phyloP scores from a whole-genome alignment of 176 grass and related monocot species.

The Saccharum spontaneum region DNA sequence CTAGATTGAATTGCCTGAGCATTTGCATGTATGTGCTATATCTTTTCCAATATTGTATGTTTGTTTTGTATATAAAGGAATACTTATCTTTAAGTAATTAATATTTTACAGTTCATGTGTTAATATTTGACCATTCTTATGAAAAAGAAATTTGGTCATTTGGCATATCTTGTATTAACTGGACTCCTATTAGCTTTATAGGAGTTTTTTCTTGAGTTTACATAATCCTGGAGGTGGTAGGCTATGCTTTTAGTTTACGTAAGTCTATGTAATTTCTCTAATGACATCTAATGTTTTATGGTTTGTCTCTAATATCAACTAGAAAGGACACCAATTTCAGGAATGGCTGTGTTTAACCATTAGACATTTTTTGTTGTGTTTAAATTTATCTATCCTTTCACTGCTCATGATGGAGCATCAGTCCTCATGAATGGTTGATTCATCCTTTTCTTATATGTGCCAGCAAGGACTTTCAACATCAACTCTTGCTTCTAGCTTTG shows the following conservation, averaged over 20 bases:
- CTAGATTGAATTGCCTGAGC: not conserved
- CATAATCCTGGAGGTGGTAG: not conserved
- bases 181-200: not conserved
- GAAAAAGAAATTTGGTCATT: not conserved
- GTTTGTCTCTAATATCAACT: not conserved
- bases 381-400: not conserved
- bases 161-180: not conserved
- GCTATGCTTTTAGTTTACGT: not conserved
- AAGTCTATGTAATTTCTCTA: not conserved
- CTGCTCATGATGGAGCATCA: not conserved
- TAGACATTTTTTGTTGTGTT: not conserved
- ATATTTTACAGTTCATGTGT: not conserved
- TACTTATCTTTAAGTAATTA: not conserved
- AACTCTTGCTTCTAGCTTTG: slow-evolving; percentile 98
- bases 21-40: slow-evolving; percentile 16
- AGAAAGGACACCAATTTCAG: not conserved
- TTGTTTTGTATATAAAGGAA: not conserved
- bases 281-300: not conserved
- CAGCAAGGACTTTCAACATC: slow-evolving; percentile 98
- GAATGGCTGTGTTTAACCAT: not conserved
- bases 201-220: not conserved
- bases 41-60: not conserved
- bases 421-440: slow-evolving; percentile 23
- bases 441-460: slow-evolving; percentile 35
- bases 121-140: slow-evolving; percentile 1